Percentiles rank a stretch among this genome's conserved stretches.
Evolutionary conservation across 495 filamentous ascomycete genomes (phyloP).

Genomic region (Rostrohypoxylon terebratum): DNA sequence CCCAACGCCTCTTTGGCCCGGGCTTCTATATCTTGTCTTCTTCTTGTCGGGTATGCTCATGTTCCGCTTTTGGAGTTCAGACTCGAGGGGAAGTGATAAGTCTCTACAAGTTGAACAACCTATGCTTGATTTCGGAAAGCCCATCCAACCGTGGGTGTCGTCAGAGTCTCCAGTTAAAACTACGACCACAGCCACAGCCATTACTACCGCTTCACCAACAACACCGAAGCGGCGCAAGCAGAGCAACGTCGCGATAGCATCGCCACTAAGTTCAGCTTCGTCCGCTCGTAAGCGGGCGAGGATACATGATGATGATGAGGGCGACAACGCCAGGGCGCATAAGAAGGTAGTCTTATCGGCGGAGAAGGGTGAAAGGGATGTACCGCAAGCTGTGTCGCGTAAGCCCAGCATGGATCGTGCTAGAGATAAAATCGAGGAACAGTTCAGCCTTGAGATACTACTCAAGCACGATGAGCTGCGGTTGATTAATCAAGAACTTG

Average conservation of each 20-base stretch:
- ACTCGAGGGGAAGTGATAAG: constrained; percentile 62
- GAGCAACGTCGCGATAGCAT: constrained; percentile 50
- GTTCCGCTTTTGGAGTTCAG: constrained; percentile 64
- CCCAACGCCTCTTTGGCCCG: constrained; percentile 17
- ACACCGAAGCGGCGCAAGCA: constrained; percentile 49
- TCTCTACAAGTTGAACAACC: constrained; percentile 51
- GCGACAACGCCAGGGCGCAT: constrained; percentile 53
- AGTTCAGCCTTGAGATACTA: constrained; percentile 91
- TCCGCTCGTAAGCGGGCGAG: constrained; percentile 55
- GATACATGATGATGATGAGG: constrained; percentile 39
- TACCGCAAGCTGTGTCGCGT: constrained; percentile 26
- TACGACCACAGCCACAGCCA: constrained; percentile 21
- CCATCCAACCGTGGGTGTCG: constrained; percentile 50
- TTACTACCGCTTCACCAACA: constrained; percentile 32
- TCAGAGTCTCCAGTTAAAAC: constrained; percentile 43
- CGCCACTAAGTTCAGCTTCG: constrained; percentile 41
- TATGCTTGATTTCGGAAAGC: constrained; percentile 50
- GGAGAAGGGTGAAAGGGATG: constrained; percentile 28
- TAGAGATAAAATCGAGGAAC: constrained; percentile 80
- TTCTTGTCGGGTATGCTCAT: constrained; percentile 53
- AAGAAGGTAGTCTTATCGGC: constrained; percentile 49
- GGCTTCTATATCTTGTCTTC: constrained; percentile 16
- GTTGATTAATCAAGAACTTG: constrained; percentile 94
- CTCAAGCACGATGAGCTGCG: constrained; percentile 94
- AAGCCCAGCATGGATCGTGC: constrained; percentile 56